A percentile compares a stretch with the other conserved stretches of the same genome.
These are phyloP conservation scores for Suaeda aralocaspica DNA, from an alignment of 148 eudicot genomes.

Conservation along the genomic window DNA sequence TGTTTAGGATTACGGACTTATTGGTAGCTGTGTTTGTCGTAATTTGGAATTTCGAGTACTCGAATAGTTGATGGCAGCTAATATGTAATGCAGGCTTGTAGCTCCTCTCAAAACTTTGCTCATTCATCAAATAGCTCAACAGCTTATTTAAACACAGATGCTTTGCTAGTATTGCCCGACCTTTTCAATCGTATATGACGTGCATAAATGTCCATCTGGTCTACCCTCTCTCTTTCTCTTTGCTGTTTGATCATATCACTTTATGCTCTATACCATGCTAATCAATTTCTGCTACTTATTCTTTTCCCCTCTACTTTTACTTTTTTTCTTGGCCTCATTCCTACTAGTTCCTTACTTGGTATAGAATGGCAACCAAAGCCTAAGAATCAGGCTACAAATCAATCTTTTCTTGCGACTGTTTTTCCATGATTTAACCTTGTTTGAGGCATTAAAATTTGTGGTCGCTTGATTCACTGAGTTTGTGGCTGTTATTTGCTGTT, in stretches of 20 bases:
- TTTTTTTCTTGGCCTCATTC: too few species aligned
- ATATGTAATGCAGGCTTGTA: not conserved
- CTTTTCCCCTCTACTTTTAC: not conserved
- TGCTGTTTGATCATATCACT: not conserved
- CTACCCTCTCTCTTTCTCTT: not conserved
- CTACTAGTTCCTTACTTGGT: not conserved
- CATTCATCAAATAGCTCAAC: too few species aligned
- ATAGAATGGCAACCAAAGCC: not conserved
- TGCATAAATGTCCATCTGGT: not conserved
- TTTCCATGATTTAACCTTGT: not conserved
- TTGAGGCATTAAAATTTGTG: not conserved
- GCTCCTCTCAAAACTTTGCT: not conserved
- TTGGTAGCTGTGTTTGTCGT: not conserved
- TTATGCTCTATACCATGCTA: not conserved
- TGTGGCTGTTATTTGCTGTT: not conserved
- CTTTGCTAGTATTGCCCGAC: not conserved
- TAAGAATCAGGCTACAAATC: not conserved
- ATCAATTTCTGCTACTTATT: not conserved
- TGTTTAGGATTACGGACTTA: not conserved
- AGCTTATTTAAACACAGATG: too few species aligned
- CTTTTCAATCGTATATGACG: not conserved
- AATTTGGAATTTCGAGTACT: not conserved
- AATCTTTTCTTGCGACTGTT: not conserved
- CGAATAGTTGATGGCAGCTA: too few species aligned
- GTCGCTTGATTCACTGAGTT: not conserved